Base-by-base conservation (phyloP, 345 rosid species). In the Ceriops decandra region DNA sequence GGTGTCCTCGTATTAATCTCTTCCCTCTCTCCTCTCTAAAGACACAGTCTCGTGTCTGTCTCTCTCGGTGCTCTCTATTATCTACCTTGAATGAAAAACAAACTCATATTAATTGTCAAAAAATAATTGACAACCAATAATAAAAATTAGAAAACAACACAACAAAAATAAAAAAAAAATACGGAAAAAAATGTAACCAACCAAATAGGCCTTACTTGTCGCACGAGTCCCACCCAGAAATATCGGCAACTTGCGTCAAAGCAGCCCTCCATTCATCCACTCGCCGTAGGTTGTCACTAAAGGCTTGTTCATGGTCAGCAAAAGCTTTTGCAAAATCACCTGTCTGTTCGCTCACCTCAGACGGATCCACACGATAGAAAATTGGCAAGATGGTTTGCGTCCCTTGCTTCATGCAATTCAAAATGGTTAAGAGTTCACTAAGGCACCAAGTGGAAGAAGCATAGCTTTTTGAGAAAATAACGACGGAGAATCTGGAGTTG, bases 281-380 rank as follows among this genome's bases (percentile, higher is more conserved):
- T 52, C 5, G 57, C 57, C 1, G 0, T 1, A 15, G 19, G 8
- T 46, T 62, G 5, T 71, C 32, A 8, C 32, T 33, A 46, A 46
- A 64, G 32, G 17, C 19, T 17, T 56, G 7, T 31, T 64, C 54
- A 22, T 64, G 69, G 2, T 57, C 58, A 3, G 24, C 8, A 47
- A 72, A 72, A 5, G 75, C 69, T 3, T 64, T 2, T 46, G 10
- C 15, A 49, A 28, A 72, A 20, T 33, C 49, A 22, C 52, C 74
- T 6, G 8, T 21, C 9, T 35, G 38, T n/a, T 63, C 42, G 47
- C 47, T 47, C 19, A 71, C 68, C 4, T 71, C 47, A 32, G 64
- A 57, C 26, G 69, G 69, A 64, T 64, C 57, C 5, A 57, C 57
- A 13, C 58, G 52, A 13, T 64, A 72, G 58, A 56, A 72, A n/a